These are phyloP conservation scores for Paragyromitra xinjiangensis DNA, from an alignment of 495 filamentous ascomycete species.

Conservation along the genomic window DNA sequence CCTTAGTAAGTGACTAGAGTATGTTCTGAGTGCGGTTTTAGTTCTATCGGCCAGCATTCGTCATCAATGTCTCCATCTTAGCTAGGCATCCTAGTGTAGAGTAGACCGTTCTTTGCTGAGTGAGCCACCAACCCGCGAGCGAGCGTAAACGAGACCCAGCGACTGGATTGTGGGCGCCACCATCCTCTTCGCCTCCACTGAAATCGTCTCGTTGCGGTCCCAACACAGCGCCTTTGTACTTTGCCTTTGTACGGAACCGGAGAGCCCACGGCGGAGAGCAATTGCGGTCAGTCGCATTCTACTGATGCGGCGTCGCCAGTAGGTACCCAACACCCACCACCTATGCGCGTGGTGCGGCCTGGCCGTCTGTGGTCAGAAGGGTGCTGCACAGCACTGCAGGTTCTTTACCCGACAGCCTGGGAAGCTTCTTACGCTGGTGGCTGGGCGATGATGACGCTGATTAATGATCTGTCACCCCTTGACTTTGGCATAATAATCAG, in stretches of 20 bases:
- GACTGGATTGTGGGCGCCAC: slow-evolving; percentile 14
- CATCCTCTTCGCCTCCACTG: slow-evolving; percentile 22
- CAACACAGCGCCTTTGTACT: slow-evolving; percentile 19
- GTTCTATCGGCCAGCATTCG: too few relatives aligned
- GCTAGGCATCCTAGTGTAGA: too few relatives aligned
- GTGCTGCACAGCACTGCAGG: background rate
- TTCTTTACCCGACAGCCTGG: slow-evolving; percentile 19
- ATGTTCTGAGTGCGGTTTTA: too few relatives aligned
- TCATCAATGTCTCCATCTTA: too few relatives aligned
- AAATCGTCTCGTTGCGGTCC: slow-evolving; percentile 1
- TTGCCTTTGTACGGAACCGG: slow-evolving; percentile 8
- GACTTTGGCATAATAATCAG: background rate
- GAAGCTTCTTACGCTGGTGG: background rate
- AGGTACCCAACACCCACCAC: background rate
- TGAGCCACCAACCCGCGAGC: background rate
- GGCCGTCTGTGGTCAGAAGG: slow-evolving; percentile 2
- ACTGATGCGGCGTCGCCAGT: slow-evolving; percentile 17
- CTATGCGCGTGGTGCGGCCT: slow-evolving; percentile 1
- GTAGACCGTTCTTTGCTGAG: background rate
- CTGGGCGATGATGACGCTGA: slow-evolving; percentile 19
- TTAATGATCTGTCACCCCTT: background rate
- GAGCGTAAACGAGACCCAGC: background rate
- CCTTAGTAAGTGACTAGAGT: background rate
- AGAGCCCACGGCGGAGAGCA: background rate
- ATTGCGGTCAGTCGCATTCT: slow-evolving; percentile 5